Base-by-base conservation (phyloP, 495 filamentous ascomycete genomes). In the Neurospora sp. region DNA sequence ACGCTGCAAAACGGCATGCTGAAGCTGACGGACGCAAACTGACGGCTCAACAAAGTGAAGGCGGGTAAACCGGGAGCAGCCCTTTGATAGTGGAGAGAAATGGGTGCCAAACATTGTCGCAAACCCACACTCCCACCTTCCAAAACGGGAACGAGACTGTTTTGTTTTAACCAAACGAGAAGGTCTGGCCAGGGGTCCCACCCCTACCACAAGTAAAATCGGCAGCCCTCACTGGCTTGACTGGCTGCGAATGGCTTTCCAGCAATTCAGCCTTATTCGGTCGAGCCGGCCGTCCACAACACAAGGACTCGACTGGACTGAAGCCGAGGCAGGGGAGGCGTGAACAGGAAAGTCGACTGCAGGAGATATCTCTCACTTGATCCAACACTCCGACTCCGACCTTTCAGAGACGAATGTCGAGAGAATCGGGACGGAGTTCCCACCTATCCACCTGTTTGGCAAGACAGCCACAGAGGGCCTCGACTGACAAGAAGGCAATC, bases 121-220 rank as follows among this genome's bases (percentile, higher is more conserved):
- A 54, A 54, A 54, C 10, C 21, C 70, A 39, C 40, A 43, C 40
- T 71, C 40, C 70, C 70, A 71, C 70, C 70, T 71, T 71, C 70
- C 70, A 11, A 71, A 71, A 38, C 39, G 31, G 34, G 54, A 34
- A 62, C 54, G 54, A 59, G 24, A 62, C 54, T 34, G 19, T 62
- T 15, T 34, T 34, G 31, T 15, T 66, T 34, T 34, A 19, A 66
- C 54, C 54, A 66, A 66, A 66, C 54, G 54, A 66, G 28, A 66
- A 66, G 54, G 54, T 66, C 54, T 19, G 54, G 54, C 54, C 28
- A 66, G 54, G 54, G 54, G 54, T 66, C 54, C 54, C 28, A 66
- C 28, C 54, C 54, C 54, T 66, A 36, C 54, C 54, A 66, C 54
- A 66, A 66, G 15, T 66, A 6, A 19, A 34, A 66, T 66, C 3